phyloP scores from a whole-genome alignment of 1,284 basidiomycete genomes.

The Taiwanofungus camphoratus region DNA sequence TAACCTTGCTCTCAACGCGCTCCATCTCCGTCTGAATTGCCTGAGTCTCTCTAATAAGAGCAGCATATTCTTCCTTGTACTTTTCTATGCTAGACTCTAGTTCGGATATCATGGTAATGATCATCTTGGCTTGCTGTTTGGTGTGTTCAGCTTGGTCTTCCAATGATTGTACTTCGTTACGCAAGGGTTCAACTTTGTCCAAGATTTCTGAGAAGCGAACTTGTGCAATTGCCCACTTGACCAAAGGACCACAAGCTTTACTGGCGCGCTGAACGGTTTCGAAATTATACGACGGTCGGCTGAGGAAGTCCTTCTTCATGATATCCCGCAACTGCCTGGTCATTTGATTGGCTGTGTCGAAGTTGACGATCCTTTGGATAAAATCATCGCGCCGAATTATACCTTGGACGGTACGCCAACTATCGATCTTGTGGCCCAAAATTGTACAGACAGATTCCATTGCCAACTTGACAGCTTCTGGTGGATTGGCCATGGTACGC shows the following conservation, averaged over 20 bases:
- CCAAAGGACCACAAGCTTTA: slow-evolving; percentile 96
- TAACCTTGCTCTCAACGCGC: slow-evolving; percentile 93
- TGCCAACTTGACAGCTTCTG: slow-evolving; percentile 94
- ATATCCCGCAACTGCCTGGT: slow-evolving; percentile 84
- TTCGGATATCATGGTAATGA: slow-evolving; percentile 90
- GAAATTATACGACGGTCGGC: slow-evolving; percentile 89
- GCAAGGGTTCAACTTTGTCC: slow-evolving; percentile 95
- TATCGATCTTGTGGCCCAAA: slow-evolving; percentile 96
- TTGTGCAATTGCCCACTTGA: slow-evolving; percentile 98
- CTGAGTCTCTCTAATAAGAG: slow-evolving; percentile 95
- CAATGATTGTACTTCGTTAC: slow-evolving; percentile 91
- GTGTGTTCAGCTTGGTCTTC: slow-evolving; percentile 91
- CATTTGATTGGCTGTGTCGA: slow-evolving; percentile 91
- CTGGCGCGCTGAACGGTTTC: slow-evolving; percentile 94
- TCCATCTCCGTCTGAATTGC: slow-evolving; percentile 99
- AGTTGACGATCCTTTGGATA: slow-evolving; percentile 94
- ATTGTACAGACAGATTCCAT: slow-evolving; percentile 99
- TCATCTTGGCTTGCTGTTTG: slow-evolving; percentile 86
- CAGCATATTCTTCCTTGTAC: slow-evolving; percentile 98
- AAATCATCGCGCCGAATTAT: slow-evolving; percentile 98
- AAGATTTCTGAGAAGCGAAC: slow-evolving; percentile 97
- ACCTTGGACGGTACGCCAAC: slow-evolving; percentile 94
- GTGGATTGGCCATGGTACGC: slow-evolving; percentile 97
- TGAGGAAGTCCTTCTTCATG: slow-evolving; percentile 94
- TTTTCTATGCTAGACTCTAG: slow-evolving; percentile 88